Percentiles rank a stretch among this genome's conserved stretches.
Evolutionary conservation across 345 rosid genomes (phyloP).

Genomic region (Lenwebbia sp.): DNA sequence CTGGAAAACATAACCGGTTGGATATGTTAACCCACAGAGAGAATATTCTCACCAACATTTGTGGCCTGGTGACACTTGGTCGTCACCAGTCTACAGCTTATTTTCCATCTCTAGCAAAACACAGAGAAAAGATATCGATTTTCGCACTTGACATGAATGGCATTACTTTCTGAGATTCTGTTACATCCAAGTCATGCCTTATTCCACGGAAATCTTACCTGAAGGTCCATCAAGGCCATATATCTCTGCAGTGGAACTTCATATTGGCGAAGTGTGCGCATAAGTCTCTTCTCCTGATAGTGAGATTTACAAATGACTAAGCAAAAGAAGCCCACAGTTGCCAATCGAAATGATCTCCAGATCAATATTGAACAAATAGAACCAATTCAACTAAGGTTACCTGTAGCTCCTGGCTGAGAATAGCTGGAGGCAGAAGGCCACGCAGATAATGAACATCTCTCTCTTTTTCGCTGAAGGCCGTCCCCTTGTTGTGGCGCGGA

Average conservation of each 20-base stretch:
- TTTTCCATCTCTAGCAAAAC: neutral
- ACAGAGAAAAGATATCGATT: neutral
- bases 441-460: slow-evolving; percentile 92
- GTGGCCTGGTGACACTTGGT: neutral
- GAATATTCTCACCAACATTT: neutral
- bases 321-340: neutral
- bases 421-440: slow-evolving; percentile 82
- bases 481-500: slow-evolving; percentile 88
- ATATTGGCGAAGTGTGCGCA: slow-evolving; percentile 77
- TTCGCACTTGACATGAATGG: neutral
- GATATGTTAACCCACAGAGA: neutral
- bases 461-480: slow-evolving; percentile 70
- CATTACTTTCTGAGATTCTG: neutral
- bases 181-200: neutral
- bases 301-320: neutral
- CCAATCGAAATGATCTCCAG: neutral
- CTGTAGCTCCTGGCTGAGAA: slow-evolving; percentile 76
- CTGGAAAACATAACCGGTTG: slow-evolving; percentile 17
- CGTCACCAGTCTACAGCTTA: neutral
- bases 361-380: neutral
- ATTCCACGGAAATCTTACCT: slow-evolving; percentile 24
- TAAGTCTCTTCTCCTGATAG: slow-evolving; percentile 54
- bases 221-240: slow-evolving; percentile 94
- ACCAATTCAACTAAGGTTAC: slow-evolving; percentile 7
- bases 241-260: slow-evolving; percentile 81